phyloP scores from a whole-genome alignment of 768 basidiomycete genomes.

The Trametopsis cervina region DNA sequence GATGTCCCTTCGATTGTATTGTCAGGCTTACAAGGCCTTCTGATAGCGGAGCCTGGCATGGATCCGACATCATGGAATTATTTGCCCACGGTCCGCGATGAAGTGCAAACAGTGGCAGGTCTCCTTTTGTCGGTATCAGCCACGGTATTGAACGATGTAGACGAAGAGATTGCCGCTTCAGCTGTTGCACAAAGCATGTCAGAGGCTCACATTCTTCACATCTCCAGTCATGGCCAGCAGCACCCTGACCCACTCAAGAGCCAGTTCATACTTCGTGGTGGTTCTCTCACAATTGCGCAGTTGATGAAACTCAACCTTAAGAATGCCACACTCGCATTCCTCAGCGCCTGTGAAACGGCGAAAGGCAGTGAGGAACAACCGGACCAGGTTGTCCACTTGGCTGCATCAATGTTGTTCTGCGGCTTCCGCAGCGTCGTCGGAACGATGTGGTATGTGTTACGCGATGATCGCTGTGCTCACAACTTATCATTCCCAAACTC shows the following conservation, averaged over 20 bases:
- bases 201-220: too few species aligned
- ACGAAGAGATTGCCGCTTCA: too few species aligned
- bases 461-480: too few species aligned
- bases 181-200: too few species aligned
- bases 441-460: slow-evolving; percentile 43
- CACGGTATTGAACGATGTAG: too few species aligned
- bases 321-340: slow-evolving; percentile 30
- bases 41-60: not conserved
- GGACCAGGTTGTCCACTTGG: slow-evolving; percentile 36
- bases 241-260: slow-evolving; percentile 26
- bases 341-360: slow-evolving; percentile 39
- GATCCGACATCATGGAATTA: too few species aligned
- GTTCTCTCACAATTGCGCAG: slow-evolving; percentile 12
- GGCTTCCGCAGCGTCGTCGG: slow-evolving; percentile 30
- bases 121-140: too few species aligned
- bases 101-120: not conserved
- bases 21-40: too few species aligned
- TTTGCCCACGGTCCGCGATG: not conserved
- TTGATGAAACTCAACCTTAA: slow-evolving; percentile 15
- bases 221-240: too few species aligned
- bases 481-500: too few species aligned
- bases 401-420: slow-evolving; percentile 32
- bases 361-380: slow-evolving; percentile 30
- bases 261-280: slow-evolving; percentile 22
- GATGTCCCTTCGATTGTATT: too few species aligned